Conservation (phyloP, 805 yeast genomes). For the Yarrowia sp. region DNA sequence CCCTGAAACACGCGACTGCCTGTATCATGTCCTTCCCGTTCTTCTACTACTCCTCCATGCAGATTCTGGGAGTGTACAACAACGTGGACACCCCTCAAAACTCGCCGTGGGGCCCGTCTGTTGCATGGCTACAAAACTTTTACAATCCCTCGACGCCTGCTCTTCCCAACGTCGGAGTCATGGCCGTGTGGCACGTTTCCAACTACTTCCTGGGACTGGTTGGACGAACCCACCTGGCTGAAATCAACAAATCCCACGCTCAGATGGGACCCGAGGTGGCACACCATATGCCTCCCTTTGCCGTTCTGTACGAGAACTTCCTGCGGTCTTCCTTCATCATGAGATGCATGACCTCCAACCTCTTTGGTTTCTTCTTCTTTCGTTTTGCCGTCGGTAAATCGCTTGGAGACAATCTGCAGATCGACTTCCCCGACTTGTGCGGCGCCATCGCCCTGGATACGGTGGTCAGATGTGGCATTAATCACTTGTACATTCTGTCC, state of each 20-base stretch:
- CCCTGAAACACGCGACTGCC: constrained; percentile 7
- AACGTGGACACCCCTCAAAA: constrained; percentile 3
- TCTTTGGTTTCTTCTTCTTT: constrained; percentile 25
- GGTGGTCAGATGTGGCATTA: constrained; percentile 21
- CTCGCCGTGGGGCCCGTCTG: constrained; percentile 16
- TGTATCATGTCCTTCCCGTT: constrained; percentile 32
- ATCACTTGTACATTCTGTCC: constrained; percentile 31
- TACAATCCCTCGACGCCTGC: constrained; percentile 33
- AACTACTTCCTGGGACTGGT: constrained; percentile 26
- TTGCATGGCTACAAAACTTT: constrained; percentile 23
- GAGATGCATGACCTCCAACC: constrained; percentile 30
- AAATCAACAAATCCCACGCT: constrained; percentile 13
- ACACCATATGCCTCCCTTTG: constrained; percentile 16
- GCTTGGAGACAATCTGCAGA: constrained; percentile 27
- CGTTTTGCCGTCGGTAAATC: constrained; percentile 22
- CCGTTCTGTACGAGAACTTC: constrained; percentile 22
- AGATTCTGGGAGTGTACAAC: constrained; percentile 30
- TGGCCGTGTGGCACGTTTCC: constrained; percentile 28
- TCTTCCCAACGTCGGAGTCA: constrained; percentile 15
- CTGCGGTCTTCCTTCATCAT: constrained; percentile 20
- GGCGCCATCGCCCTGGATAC: constrained; percentile 29
- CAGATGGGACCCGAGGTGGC: constrained; percentile 26
- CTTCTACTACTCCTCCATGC: constrained; percentile 38
- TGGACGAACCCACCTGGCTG: constrained; percentile 30
- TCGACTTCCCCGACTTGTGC: constrained; percentile 16